Evolutionary conservation across 208 protist genomes (phyloP).

Genomic region (Trypanosoma lewisi): DNA sequence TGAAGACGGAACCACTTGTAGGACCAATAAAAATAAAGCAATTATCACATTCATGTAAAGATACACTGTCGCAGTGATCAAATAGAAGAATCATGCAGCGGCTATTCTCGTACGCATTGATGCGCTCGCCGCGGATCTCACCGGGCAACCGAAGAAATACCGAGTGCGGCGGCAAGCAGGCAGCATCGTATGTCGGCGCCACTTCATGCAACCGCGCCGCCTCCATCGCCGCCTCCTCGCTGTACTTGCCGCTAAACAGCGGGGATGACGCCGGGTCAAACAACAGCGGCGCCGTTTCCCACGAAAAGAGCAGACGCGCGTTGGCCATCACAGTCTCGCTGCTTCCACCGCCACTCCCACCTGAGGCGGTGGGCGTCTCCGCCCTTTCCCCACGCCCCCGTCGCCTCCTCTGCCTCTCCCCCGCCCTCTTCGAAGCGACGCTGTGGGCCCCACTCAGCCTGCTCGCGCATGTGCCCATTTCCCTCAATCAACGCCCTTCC

Average conservation of each 20-base stretch:
- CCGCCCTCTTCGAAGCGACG: not conserved
- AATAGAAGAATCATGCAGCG: conserved; percentile 11
- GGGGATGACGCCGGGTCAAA: not conserved
- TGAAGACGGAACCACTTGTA: conserved; percentile 28
- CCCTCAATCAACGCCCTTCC: not conserved
- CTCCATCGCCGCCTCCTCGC: conserved; percentile 2
- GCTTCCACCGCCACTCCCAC: not conserved
- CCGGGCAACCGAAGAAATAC: conserved; percentile 14
- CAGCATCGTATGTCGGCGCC: not conserved
- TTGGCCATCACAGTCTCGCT: not conserved
- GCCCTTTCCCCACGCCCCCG: not conserved
- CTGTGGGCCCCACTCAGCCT: not conserved
- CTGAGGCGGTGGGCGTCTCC: not conserved
- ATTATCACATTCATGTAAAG: conserved; percentile 12
- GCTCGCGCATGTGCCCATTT: not conserved
- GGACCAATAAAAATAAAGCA: conserved; percentile 41
- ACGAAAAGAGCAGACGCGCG: not conserved
- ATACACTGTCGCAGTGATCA: conserved; percentile 26
- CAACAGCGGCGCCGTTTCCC: not conserved
- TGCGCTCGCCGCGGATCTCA: conserved; percentile 7
- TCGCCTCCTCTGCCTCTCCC: not conserved
- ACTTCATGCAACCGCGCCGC: conserved; percentile 1
- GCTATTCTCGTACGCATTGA: conserved; percentile 17
- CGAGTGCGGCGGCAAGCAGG: not conserved
- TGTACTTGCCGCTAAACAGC: not conserved